Conservation (phyloP, 2,329 filamentous ascomycete genomes). For the Penicillium sclerotiorum region DNA sequence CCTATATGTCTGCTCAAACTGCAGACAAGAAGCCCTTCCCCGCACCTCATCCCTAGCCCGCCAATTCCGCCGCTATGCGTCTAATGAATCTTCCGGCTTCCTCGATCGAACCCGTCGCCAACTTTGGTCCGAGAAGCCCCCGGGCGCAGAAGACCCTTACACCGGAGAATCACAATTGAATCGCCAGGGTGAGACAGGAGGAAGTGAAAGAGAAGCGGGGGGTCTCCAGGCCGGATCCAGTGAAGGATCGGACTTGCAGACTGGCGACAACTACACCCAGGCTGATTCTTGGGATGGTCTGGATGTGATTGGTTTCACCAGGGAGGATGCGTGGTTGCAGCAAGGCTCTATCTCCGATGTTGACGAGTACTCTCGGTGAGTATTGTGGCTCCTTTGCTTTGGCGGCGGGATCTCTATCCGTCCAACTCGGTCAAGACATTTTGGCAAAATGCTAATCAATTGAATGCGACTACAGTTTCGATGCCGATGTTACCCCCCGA, state of each 20-base stretch:
- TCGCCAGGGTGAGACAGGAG: conserved; percentile 29
- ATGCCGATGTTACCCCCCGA: conserved; percentile 7
- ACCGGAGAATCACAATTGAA: conserved; percentile 34
- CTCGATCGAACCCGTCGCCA: conserved; percentile 47
- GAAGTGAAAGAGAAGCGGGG: conserved; percentile 26
- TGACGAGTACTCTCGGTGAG: conserved; percentile 49
- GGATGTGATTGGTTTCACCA: conserved; percentile 55
- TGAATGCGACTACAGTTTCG: conserved; percentile 15
- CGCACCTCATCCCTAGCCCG: conserved; percentile 31
- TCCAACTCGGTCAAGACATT: neutral
- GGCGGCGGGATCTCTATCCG: neutral
- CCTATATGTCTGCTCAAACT: conserved; percentile 44
- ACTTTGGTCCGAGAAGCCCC: conserved; percentile 44
- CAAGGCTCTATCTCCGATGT: conserved; percentile 33
- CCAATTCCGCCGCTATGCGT: conserved; percentile 41
- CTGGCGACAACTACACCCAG: conserved; percentile 16
- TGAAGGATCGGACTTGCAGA: conserved; percentile 12
- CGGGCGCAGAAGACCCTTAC: conserved; percentile 53
- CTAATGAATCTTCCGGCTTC: conserved; percentile 37
- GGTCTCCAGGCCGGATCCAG: conserved; percentile 16
- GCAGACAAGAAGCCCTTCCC: conserved; percentile 40
- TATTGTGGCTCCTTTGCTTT: conserved; percentile 6
- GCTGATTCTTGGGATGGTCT: conserved; percentile 52
- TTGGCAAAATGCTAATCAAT: conserved; percentile 9
- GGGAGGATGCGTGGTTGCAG: conserved; percentile 40